Evolutionary conservation across 2,329 filamentous ascomycete species (phyloP).

Genomic region (Drechslera avenae): DNA sequence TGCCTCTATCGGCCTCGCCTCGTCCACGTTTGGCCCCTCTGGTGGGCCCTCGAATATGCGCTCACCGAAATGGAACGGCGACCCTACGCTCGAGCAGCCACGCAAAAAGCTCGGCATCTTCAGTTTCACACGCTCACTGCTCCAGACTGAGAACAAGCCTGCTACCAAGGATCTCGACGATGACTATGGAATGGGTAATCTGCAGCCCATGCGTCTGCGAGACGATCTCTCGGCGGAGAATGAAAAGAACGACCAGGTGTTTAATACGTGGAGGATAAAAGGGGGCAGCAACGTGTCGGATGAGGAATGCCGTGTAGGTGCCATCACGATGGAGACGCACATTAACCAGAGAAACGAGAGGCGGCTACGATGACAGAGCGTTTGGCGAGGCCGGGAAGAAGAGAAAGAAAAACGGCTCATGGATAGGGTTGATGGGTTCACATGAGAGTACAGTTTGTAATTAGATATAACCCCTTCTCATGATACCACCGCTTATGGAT

Average conservation of each 20-base stretch:
- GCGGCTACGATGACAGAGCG: neutral
- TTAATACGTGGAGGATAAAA: slow-evolving; percentile 38
- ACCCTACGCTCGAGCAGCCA: slow-evolving; percentile 14
- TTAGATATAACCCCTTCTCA: neutral
- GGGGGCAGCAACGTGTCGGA: slow-evolving; percentile 34
- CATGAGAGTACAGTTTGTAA: neutral
- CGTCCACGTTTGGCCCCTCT: slow-evolving; percentile 12
- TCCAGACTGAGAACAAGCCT: slow-evolving; percentile 28
- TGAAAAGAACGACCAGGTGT: slow-evolving; percentile 32
- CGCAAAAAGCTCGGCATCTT: slow-evolving; percentile 28
- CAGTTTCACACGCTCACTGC: slow-evolving; percentile 30
- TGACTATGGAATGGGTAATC: slow-evolving; percentile 30
- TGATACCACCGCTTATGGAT: no score
- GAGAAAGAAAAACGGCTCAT: no score
- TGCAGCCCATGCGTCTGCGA: slow-evolving; percentile 33
- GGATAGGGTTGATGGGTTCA: no score
- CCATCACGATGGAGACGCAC: slow-evolving; percentile 37
- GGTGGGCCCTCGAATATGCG: slow-evolving; percentile 23
- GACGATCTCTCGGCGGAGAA: slow-evolving; percentile 30
- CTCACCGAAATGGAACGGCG: slow-evolving; percentile 27
- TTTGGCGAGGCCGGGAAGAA: no score
- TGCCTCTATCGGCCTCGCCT: slow-evolving; percentile 28
- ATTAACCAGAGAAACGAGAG: slow-evolving; percentile 28
- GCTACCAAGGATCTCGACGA: slow-evolving; percentile 21
- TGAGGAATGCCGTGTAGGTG: slow-evolving; percentile 26